Evolutionary conservation across 1,284 basidiomycete species (phyloP).

Genomic region (Termitomyces sp.): DNA sequence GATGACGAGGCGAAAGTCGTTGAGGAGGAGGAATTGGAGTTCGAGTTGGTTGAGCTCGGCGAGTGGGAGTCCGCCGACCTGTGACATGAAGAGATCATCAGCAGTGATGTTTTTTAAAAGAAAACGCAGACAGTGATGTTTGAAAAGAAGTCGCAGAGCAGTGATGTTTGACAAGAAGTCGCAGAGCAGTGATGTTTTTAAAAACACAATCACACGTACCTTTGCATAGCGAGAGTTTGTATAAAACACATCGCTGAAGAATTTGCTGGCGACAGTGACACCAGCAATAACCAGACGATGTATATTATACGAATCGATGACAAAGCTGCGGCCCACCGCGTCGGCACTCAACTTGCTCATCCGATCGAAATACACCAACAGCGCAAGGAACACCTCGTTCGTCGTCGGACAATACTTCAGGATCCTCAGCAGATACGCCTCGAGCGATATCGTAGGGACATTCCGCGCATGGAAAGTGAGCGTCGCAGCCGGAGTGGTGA

Average conservation of each 20-base stretch:
- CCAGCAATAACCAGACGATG: conserved; percentile 96
- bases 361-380: conserved; percentile 96
- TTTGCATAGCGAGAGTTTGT: conserved; percentile 99
- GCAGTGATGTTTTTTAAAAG: not conserved
- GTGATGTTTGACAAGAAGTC: not conserved
- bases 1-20: conserved; percentile 91
- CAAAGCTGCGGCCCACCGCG: conserved; percentile 70
- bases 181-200: not conserved
- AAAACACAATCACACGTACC: conserved; percentile 43
- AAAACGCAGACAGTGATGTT: conserved; percentile 21
- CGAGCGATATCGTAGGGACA: conserved; percentile 91
- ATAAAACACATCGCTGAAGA: conserved; percentile 98
- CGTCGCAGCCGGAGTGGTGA: conserved; percentile 76
- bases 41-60: conserved; percentile 96
- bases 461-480: conserved; percentile 96
- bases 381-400: conserved; percentile 93
- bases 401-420: conserved; percentile 98
- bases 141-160: not conserved
- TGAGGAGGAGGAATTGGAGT: conserved; percentile 93
- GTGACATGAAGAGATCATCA: not conserved
- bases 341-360: conserved; percentile 71
- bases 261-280: conserved; percentile 97
- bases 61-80: conserved; percentile 94
- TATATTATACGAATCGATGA: conserved; percentile 96
- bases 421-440: conserved; percentile 91